Evolutionary conservation across 768 basidiomycete genomes (phyloP).

Genomic region (Phylloporus sp.): DNA sequence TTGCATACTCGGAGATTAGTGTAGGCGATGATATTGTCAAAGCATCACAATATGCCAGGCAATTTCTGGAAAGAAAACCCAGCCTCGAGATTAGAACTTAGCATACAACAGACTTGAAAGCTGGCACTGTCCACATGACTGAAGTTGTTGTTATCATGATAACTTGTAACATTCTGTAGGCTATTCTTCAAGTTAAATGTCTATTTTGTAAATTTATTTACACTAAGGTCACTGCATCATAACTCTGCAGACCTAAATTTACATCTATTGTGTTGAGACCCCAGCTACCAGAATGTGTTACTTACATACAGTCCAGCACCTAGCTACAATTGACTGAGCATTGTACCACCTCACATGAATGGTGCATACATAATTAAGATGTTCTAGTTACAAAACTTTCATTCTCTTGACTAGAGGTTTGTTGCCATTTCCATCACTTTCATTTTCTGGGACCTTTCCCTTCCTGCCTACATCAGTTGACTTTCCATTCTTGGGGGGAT

Average conservation of each 20-base stretch:
- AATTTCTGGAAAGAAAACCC: constrained; percentile 8
- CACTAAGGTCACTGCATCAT: too few relatives aligned
- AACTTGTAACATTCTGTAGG: too few relatives aligned
- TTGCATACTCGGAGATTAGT: not conserved
- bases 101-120: not conserved
- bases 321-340: too few relatives aligned
- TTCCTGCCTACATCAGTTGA: constrained; percentile 1
- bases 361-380: too few relatives aligned
- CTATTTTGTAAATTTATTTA: too few relatives aligned
- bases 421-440: constrained; percentile 28
- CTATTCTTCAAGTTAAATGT: too few relatives aligned
- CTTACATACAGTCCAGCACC: too few relatives aligned
- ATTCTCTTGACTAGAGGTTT: constrained; percentile 35
- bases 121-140: not conserved
- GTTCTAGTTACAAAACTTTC: constrained; percentile 20
- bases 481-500: constrained; percentile 17
- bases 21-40: not conserved
- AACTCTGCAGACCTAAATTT: too few relatives aligned
- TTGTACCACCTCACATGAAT: too few relatives aligned
- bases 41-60: constrained; percentile 5
- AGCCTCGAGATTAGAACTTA: not conserved
- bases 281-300: too few relatives aligned
- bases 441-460: constrained; percentile 23
- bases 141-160: not conserved
- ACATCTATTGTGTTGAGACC: too few relatives aligned